Conservation (phyloP, 805 yeast species). For the Ogataea methanolica region DNA sequence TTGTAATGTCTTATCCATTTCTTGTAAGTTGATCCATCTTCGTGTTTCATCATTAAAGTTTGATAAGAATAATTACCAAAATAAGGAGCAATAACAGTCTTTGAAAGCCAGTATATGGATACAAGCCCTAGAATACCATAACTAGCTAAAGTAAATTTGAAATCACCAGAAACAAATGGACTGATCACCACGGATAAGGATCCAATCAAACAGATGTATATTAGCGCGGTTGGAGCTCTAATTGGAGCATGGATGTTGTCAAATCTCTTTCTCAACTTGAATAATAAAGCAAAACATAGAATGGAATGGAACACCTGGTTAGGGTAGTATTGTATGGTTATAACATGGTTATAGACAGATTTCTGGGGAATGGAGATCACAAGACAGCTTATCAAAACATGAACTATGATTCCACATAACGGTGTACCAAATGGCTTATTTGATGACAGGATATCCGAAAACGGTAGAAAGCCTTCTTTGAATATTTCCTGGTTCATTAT, state of each 20-base stretch:
- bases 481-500: constrained; percentile 45
- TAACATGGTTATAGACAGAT: constrained; percentile 34
- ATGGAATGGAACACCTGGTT: constrained; percentile 35
- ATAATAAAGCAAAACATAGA: constrained; percentile 20
- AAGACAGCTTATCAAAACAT: constrained; percentile 17
- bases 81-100: constrained; percentile 13
- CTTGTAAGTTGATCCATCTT: constrained; percentile 21
- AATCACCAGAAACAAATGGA: constrained; percentile 40
- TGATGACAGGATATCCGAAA: constrained; percentile 37
- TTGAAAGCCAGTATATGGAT: constrained; percentile 18
- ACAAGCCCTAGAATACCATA: constrained; percentile 16
- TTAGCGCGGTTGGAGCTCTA: constrained; percentile 25
- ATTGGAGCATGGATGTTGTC: constrained; percentile 22
- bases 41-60: constrained; percentile 4
- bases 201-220: constrained; percentile 37
- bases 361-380: constrained; percentile 18
- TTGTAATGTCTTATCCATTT: constrained; percentile 14
- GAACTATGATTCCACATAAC: constrained; percentile 25
- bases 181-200: constrained; percentile 44
- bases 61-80: constrained; percentile 10
- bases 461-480: constrained; percentile 45
- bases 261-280: constrained; percentile 17
- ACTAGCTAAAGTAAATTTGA: constrained; percentile 22
- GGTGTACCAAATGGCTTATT: constrained; percentile 46
- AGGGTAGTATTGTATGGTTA: constrained; percentile 44